phyloP scores from a whole-genome alignment of 192 early-diverging fungal species.

The Coemansia guatemalensis region DNA sequence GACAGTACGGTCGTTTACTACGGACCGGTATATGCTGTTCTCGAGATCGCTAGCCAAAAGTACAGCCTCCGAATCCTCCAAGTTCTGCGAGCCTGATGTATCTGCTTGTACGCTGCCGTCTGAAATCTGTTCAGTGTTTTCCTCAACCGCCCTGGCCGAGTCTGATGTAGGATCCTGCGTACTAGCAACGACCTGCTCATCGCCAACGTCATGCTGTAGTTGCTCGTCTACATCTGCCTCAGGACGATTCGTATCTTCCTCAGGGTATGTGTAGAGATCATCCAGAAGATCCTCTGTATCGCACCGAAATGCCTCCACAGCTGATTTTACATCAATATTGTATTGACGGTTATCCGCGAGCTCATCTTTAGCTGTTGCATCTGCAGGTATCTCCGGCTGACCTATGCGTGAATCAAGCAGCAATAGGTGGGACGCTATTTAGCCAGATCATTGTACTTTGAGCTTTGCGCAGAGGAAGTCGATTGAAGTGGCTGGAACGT shows the following conservation, averaged over 20 bases:
- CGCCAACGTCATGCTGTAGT: not conserved
- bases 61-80: constrained; percentile 50
- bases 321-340: constrained; percentile 9
- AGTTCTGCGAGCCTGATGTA: constrained; percentile 12
- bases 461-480: no score
- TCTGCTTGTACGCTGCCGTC: not conserved
- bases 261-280: constrained; percentile 10
- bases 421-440: no score
- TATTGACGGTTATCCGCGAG: constrained; percentile 7
- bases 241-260: not conserved
- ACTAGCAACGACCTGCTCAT: not conserved
- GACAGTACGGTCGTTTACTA: not conserved
- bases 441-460: no score
- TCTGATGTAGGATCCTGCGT: not conserved
- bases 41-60: constrained; percentile 43
- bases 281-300: constrained; percentile 41
- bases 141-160: not conserved
- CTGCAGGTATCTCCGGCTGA: not conserved
- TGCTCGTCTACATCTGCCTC: not conserved
- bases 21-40: constrained; percentile 41
- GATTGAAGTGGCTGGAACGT: no score
- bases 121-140: not conserved
- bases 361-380: not conserved
- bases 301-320: not conserved
- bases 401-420: no score